A percentile compares a stretch with the other conserved stretches of the same genome.
phyloP scores from a whole-genome alignment of 495 filamentous ascomycete genomes.

The Podospora appendiculata region DNA sequence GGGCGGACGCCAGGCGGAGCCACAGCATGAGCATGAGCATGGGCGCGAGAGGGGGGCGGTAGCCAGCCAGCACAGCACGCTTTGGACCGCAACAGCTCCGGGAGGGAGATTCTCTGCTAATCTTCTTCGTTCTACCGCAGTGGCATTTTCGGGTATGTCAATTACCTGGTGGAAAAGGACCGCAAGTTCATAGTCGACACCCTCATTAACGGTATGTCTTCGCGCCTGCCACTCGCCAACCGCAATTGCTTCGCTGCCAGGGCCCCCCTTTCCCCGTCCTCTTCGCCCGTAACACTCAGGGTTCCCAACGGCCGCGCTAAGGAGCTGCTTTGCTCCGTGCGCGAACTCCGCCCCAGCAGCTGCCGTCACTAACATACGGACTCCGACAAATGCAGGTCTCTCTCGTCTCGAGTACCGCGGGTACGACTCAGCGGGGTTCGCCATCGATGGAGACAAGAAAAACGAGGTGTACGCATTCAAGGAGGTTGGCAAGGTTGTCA shows the following conservation, averaged over 20 bases:
- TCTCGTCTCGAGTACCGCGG: slow-evolving; percentile 89
- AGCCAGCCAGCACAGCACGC: too few species aligned
- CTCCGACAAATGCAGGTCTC: slow-evolving; percentile 47
- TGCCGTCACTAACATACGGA: slow-evolving; percentile 14
- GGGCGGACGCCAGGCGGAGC: too few species aligned
- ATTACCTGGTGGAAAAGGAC: slow-evolving; percentile 89
- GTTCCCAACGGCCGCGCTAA: neutral
- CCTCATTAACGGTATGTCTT: slow-evolving; percentile 74
- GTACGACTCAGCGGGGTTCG: slow-evolving; percentile 94
- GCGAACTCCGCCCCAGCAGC: slow-evolving; percentile 5
- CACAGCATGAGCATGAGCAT: too few species aligned
- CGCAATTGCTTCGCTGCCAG: neutral
- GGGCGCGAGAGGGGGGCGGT: too few species aligned
- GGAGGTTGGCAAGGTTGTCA: slow-evolving; percentile 97
- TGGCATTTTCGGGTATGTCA: slow-evolving; percentile 99
- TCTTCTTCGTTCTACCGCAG: slow-evolving; percentile 33
- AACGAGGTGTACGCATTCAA: slow-evolving; percentile 96
- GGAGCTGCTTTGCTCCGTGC: neutral
- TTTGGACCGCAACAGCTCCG: too few species aligned
- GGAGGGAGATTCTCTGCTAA: too few species aligned
- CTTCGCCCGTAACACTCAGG: slow-evolving; percentile 2
- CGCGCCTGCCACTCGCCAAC: slow-evolving; percentile 1
- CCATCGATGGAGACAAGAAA: slow-evolving; percentile 97
- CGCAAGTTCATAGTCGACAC: slow-evolving; percentile 90
- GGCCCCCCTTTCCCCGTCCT: slow-evolving; percentile 3